Evolutionary conservation across 2,329 filamentous ascomycete species (phyloP).

Genomic region (Apiospora marii): DNA sequence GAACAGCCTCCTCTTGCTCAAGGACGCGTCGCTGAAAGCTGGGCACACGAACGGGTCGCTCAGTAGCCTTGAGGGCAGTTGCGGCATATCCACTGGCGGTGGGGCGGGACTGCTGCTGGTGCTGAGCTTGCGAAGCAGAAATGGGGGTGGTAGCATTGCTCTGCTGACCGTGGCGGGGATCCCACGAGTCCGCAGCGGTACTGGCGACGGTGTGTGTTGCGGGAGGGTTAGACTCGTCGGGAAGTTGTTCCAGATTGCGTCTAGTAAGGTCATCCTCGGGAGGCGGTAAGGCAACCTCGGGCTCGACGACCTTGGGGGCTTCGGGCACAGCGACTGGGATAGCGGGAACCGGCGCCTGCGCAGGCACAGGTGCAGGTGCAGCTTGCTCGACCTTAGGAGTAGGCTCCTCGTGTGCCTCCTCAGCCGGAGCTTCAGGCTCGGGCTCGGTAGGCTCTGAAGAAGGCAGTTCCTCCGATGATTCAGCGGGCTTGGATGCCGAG

Average conservation of each 20-base stretch:
- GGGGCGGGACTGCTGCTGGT: slow-evolving; percentile 58
- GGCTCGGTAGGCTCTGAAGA: slow-evolving; percentile 49
- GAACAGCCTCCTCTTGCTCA: slow-evolving; percentile 96
- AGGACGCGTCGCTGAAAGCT: slow-evolving; percentile 87
- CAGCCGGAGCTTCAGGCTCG: slow-evolving; percentile 47
- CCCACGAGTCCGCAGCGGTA: slow-evolving; percentile 86
- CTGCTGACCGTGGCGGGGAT: slow-evolving; percentile 67
- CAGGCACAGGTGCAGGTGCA: slow-evolving; percentile 24
- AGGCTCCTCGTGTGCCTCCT: not conserved
- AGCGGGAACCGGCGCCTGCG: slow-evolving; percentile 27
- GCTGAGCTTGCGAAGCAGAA: slow-evolving; percentile 69
- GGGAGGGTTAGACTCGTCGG: slow-evolving; percentile 79
- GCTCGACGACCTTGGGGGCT: slow-evolving; percentile 52
- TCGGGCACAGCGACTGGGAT: slow-evolving; percentile 39
- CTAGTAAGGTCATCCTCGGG: slow-evolving; percentile 87
- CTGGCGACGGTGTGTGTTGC: slow-evolving; percentile 86
- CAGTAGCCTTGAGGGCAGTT: slow-evolving; percentile 81
- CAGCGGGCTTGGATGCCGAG: slow-evolving; percentile 54
- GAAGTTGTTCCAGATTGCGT: slow-evolving; percentile 90
- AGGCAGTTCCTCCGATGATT: slow-evolving; percentile 51
- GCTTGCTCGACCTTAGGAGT: slow-evolving; percentile 2
- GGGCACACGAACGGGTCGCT: slow-evolving; percentile 71
- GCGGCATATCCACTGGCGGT: slow-evolving; percentile 78
- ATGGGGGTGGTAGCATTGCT: slow-evolving; percentile 72
- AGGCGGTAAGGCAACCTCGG: slow-evolving; percentile 67